Percentiles rank a stretch among this genome's conserved stretches.
These are phyloP conservation scores for Excoecaria agallocha DNA, from an alignment of 345 rosid genomes.

Conservation along the genomic window DNA sequence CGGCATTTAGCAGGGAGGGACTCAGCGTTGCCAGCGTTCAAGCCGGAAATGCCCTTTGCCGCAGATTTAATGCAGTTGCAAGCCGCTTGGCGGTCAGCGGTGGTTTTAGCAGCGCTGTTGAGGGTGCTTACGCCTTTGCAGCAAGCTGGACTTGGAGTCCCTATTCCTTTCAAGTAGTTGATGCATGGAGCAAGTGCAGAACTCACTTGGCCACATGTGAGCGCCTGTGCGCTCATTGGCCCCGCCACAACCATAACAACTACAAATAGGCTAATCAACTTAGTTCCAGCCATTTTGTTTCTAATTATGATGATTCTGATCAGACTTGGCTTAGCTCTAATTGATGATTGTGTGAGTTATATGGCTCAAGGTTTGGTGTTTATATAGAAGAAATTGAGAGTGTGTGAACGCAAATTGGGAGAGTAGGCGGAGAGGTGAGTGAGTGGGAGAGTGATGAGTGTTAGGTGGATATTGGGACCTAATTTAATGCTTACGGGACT, in stretches of 20 bases:
- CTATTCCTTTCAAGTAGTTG: constrained; percentile 9
- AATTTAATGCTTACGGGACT: background rate
- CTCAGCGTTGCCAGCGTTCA: constrained; percentile 1
- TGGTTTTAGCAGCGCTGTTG: constrained; percentile 10
- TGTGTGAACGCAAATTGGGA: too few species aligned
- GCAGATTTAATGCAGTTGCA: constrained; percentile 17
- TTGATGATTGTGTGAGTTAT: background rate
- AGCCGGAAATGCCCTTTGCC: background rate
- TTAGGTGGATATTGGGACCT: background rate
- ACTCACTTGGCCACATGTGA: background rate
- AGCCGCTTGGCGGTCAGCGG: constrained; percentile 15
- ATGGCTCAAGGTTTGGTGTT: background rate
- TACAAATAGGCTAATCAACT: background rate
- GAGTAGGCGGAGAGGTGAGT: too few species aligned
- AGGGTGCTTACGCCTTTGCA: constrained; percentile 11
- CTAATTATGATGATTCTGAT: too few species aligned
- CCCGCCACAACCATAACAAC: background rate
- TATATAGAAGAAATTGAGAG: background rate
- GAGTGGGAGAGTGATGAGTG: too few species aligned
- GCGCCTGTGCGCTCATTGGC: background rate
- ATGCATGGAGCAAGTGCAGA: constrained; percentile 9
- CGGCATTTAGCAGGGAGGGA: constrained; percentile 7
- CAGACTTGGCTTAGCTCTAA: too few species aligned
- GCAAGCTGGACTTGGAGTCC: background rate
- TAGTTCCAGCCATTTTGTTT: background rate